Evolutionary conservation across 2,329 filamentous ascomycete genomes (phyloP).

Genomic region (Neodidymelliopsis sp.): DNA sequence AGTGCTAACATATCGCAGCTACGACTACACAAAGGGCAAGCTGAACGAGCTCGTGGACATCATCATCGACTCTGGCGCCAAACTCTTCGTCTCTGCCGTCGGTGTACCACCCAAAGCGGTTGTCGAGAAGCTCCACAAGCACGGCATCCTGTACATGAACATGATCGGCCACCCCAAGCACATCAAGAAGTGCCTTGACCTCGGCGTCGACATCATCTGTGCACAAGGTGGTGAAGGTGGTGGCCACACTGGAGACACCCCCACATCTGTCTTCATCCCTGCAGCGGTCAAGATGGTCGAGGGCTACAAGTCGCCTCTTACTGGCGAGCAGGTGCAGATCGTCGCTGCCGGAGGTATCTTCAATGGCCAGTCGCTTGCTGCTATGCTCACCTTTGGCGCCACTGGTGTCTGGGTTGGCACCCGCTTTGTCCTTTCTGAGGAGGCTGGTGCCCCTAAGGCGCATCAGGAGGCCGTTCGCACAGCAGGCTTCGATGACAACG

Average conservation of each 20-base stretch:
- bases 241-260: conserved; percentile 93
- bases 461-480: conserved; percentile 97
- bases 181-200: conserved; percentile 91
- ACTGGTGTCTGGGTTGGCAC: conserved; percentile 96
- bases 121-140: conserved; percentile 87
- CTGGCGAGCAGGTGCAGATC: conserved; percentile 86
- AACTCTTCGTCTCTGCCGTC: conserved; percentile 95
- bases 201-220: conserved; percentile 93
- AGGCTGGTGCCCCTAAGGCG: conserved; percentile 89
- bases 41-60: conserved; percentile 89
- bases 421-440: conserved; percentile 90
- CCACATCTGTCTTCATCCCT: conserved; percentile 90
- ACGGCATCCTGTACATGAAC: conserved; percentile 97
- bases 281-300: conserved; percentile 83
- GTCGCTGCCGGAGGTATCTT: conserved; percentile 93
- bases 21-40: conserved; percentile 99
- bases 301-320: conserved; percentile 85
- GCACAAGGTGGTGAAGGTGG: conserved; percentile 98
- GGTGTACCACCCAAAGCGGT: conserved; percentile 89
- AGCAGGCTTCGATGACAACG: conserved; percentile 90
- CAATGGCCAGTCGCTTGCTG: conserved; percentile 89
- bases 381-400: conserved; percentile 91
- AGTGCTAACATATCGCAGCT: conserved; percentile 63
- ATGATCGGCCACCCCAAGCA: conserved; percentile 99
- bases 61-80: conserved; percentile 89